These are phyloP conservation scores for Phaeophleospora eucalypticola DNA, from an alignment of 2,329 filamentous ascomycete species.

Conservation along the genomic window DNA sequence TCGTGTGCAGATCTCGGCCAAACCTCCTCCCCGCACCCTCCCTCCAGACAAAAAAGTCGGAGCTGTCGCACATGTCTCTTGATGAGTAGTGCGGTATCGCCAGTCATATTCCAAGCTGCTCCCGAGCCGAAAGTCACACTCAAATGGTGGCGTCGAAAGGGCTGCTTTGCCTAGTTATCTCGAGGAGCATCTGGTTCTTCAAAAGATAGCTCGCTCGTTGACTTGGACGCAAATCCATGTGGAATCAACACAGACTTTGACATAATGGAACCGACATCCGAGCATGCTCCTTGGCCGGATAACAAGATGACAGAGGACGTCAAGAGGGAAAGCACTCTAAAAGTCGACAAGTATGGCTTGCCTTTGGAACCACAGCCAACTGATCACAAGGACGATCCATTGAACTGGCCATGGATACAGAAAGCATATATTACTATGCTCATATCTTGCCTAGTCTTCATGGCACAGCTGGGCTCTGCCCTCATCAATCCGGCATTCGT, in stretches of 20 bases:
- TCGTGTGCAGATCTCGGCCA: not conserved
- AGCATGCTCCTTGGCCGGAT: no score
- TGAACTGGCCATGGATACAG: conserved; percentile 5
- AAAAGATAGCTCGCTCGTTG: no score
- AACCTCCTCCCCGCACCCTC: not conserved
- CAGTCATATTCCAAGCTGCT: no score
- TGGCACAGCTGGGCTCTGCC: conserved; percentile 5
- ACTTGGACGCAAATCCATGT: no score
- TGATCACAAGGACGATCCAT: conserved; percentile 40
- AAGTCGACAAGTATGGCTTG: conserved; percentile 10
- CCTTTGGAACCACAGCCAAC: conserved; percentile 9
- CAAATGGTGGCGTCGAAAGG: no score
- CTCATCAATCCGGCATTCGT: conserved; percentile 15
- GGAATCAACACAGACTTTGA: no score
- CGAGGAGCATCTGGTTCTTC: no score
- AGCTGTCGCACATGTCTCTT: not conserved
- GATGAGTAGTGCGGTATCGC: no score
- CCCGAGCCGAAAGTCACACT: no score
- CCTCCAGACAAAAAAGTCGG: not conserved
- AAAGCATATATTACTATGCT: conserved; percentile 3
- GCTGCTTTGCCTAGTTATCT: no score
- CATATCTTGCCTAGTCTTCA: conserved; percentile 9
- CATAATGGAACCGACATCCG: no score
- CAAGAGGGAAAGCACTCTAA: not conserved
- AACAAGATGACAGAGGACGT: no score